Evolutionary conservation across 495 filamentous ascomycete species (phyloP).

Genomic region (Clohesyomyces aquaticus): DNA sequence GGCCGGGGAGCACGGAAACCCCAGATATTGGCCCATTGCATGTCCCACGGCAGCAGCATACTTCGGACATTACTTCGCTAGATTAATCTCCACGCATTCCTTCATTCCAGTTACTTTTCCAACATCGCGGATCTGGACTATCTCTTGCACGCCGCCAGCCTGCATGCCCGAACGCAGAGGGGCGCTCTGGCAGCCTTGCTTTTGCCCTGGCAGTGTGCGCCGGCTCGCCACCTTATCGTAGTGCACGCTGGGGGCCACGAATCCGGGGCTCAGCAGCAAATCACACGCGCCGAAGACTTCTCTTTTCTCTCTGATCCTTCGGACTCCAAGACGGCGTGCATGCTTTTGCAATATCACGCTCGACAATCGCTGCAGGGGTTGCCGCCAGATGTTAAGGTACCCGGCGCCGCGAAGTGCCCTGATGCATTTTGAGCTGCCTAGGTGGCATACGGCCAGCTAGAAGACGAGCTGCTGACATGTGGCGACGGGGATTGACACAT

Average conservation of each 20-base stretch:
- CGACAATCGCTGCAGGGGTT: slow-evolving; percentile 9
- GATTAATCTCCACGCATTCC: slow-evolving; percentile 5
- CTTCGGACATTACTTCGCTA: slow-evolving; percentile 9
- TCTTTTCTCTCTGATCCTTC: not conserved
- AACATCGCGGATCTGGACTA: not conserved
- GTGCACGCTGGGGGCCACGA: not conserved
- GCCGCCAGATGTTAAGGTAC: slow-evolving; percentile 9
- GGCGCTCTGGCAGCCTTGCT: too few relatives aligned
- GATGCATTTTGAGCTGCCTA: not conserved
- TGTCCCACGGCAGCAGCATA: not conserved
- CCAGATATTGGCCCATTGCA: not conserved
- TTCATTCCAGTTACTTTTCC: not conserved
- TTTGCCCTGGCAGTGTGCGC: not conserved
- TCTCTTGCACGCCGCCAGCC: not conserved
- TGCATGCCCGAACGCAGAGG: not conserved
- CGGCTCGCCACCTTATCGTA: not conserved
- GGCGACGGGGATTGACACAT: not conserved
- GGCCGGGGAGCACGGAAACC: too few relatives aligned
- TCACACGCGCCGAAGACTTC: not conserved
- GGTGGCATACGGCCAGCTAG: not conserved
- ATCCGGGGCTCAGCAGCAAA: not conserved
- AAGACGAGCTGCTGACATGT: slow-evolving; percentile 22
- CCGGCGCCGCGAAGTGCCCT: not conserved
- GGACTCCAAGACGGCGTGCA: slow-evolving; percentile 5
- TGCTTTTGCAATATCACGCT: not conserved